These are phyloP conservation scores for Hanseniaspora mollemarum DNA, from an alignment of 805 yeast genomes.

Conservation along the genomic window DNA sequence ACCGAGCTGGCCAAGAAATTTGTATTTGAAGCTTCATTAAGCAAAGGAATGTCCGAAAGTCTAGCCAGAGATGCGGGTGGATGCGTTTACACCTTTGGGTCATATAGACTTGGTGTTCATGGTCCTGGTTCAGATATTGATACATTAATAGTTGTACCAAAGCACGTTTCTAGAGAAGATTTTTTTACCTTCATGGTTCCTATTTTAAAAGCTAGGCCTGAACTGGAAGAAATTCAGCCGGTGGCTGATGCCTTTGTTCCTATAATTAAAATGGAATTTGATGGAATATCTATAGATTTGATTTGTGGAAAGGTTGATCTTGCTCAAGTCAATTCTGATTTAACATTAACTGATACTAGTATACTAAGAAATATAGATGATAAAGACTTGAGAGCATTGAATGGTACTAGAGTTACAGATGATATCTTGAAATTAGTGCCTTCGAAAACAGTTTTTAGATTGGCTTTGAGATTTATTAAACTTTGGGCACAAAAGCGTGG, in stretches of 20 bases:
- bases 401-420: conserved; percentile 96
- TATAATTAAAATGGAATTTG: conserved; percentile 75
- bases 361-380: conserved; percentile 80
- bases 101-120: conserved; percentile 87
- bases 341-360: conserved; percentile 75
- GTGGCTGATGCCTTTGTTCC: conserved; percentile 99
- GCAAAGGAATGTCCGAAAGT: conserved; percentile 88
- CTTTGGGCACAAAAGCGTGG: conserved; percentile 96
- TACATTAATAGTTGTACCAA: conserved; percentile 91
- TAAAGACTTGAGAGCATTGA: conserved; percentile 74
- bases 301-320: conserved; percentile 74
- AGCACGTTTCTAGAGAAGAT: conserved; percentile 82
- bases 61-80: conserved; percentile 98
- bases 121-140: conserved; percentile 99
- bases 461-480: conserved; percentile 83
- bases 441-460: conserved; percentile 81
- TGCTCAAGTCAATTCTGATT: conserved; percentile 64
- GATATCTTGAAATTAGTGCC: conserved; percentile 85
- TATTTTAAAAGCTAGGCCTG: conserved; percentile 59
- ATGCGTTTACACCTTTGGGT: conserved; percentile 90
- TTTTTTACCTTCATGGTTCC: conserved; percentile 73
- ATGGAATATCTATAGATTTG: conserved; percentile 87
- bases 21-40: conserved; percentile 67
- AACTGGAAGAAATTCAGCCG: conserved; percentile 78
- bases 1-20: conserved; percentile 71